These are phyloP conservation scores for Penicillium glabrum DNA, from an alignment of 2,329 filamentous ascomycete species.

Conservation along the genomic window DNA sequence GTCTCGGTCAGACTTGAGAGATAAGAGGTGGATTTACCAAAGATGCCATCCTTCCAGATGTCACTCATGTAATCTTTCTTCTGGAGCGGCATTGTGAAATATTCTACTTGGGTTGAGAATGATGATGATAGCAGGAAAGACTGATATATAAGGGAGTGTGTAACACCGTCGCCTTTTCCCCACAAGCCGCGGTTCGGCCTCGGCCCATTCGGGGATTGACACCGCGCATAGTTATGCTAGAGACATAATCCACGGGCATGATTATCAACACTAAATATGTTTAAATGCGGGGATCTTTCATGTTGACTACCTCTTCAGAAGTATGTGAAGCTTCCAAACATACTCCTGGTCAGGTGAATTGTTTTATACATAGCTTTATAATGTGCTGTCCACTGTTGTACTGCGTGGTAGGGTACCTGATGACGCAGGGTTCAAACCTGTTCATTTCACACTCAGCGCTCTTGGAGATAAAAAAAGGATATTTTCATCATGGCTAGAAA, in stretches of 20 bases:
- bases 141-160: background rate
- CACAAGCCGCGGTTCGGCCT: constrained; percentile 18
- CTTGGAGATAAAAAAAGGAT: background rate
- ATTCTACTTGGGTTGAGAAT: background rate
- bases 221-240: background rate
- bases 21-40: constrained; percentile 56
- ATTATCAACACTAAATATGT: background rate
- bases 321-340: background rate
- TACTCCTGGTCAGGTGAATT: background rate
- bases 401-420: background rate
- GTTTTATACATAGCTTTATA: background rate
- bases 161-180: constrained; percentile 18
- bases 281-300: background rate
- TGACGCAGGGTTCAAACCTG: background rate
- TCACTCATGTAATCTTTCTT: constrained; percentile 76
- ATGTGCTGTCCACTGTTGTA: background rate
- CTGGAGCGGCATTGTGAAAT: constrained; percentile 27
- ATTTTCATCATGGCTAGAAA: accelerated
- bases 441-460: background rate
- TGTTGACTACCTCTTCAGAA: background rate
- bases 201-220: constrained; percentile 11
- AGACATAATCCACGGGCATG: background rate
- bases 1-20: background rate
- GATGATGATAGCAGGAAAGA: background rate
- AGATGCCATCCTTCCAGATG: constrained; percentile 84